Conservation (phyloP, 345 rosid species). For the Populus simonii region DNA sequence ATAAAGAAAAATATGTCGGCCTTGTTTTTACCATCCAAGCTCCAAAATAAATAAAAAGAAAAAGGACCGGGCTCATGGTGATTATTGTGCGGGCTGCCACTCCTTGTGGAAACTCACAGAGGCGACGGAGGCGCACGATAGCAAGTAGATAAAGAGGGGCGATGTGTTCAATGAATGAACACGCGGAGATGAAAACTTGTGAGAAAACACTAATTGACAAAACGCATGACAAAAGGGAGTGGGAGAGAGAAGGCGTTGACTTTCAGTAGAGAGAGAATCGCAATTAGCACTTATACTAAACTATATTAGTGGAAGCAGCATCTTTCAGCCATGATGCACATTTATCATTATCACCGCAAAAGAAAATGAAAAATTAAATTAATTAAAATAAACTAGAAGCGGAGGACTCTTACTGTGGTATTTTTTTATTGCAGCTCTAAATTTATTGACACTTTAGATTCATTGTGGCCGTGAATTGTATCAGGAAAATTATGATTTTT, state of each 20-base stretch:
- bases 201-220: slow-evolving; percentile 11
- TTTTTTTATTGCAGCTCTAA: no score
- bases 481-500: no score
- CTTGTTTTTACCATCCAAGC: no score
- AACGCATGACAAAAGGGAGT: slow-evolving; percentile 25
- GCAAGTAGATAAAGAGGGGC: neutral
- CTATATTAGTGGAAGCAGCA: slow-evolving; percentile 13
- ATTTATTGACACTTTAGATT: no score
- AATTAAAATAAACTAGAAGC: no score
- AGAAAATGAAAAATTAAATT: neutral
- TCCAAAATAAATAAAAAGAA: neutral
- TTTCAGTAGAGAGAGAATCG: slow-evolving; percentile 7
- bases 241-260: slow-evolving; percentile 42
- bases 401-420: neutral
- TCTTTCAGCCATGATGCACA: neutral
- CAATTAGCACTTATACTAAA: neutral
- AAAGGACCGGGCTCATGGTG: neutral
- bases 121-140: slow-evolving; percentile 18
- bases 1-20: neutral
- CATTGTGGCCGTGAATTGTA: no score
- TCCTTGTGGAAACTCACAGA: neutral
- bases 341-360: neutral
- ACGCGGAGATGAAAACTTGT: slow-evolving; percentile 20
- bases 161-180: slow-evolving; percentile 18
- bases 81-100: neutral